Conservation (phyloP, 331 rosid species). For the Acacia pycnantha region DNA sequence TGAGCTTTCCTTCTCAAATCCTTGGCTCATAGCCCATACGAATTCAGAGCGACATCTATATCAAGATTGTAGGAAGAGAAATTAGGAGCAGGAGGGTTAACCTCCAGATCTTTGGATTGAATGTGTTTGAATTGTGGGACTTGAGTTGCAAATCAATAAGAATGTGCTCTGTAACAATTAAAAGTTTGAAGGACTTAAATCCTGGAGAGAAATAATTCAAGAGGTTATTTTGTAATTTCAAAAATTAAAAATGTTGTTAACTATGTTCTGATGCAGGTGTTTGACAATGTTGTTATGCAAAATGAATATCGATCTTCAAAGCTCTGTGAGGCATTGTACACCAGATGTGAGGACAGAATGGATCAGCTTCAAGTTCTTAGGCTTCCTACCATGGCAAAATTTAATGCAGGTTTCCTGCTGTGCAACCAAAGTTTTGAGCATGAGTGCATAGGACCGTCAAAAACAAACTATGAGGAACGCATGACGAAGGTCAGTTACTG, state of each 20-base stretch:
- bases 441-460: conserved; percentile 88
- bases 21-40: neutral
- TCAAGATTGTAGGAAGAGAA: neutral
- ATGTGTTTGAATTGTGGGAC: neutral
- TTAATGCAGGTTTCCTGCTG: conserved; percentile 81
- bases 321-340: conserved; percentile 83
- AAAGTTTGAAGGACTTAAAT: neutral
- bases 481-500: conserved; percentile 69
- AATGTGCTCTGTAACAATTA: neutral
- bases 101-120: neutral
- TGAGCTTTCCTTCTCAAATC: neutral
- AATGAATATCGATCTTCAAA: conserved; percentile 81
- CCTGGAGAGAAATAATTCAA: neutral
- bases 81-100: neutral
- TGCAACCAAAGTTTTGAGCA: conserved; percentile 80
- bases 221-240: neutral
- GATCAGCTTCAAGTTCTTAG: conserved; percentile 90
- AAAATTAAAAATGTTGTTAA: neutral
- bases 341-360: conserved; percentile 85
- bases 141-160: neutral
- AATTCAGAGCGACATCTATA: neutral
- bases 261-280: conserved; percentile 44
- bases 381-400: conserved; percentile 97
- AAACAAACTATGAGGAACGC: conserved; percentile 70
- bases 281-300: conserved; percentile 57